phyloP scores from a whole-genome alignment of 768 basidiomycete species.

The Auricularia sp. region DNA sequence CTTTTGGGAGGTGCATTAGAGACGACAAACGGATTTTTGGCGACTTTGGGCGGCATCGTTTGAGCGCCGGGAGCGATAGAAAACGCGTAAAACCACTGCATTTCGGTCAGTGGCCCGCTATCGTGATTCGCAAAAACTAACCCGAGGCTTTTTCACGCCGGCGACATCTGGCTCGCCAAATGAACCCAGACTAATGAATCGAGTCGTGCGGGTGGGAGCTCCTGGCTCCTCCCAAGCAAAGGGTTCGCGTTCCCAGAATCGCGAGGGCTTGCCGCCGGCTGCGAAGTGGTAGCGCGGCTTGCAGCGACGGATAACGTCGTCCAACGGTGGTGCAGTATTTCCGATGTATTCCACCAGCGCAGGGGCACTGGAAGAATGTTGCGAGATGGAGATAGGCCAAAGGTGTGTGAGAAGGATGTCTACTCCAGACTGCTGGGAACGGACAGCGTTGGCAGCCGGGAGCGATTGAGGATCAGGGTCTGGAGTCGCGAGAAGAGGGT shows the following conservation, averaged over 20 bases:
- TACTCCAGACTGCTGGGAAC: slow-evolving; percentile 53
- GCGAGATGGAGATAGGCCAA: slow-evolving; percentile 60
- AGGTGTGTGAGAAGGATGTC: slow-evolving; percentile 77
- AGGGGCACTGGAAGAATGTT: slow-evolving; percentile 46
- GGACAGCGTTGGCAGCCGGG: slow-evolving; percentile 53
- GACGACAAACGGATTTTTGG: slow-evolving; percentile 54
- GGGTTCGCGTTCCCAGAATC: slow-evolving; percentile 95
- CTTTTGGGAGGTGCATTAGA: slow-evolving; percentile 47
- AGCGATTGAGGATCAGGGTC: slow-evolving; percentile 51
- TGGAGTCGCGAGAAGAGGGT: slow-evolving; percentile 36
- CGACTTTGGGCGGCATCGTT: slow-evolving; percentile 49
- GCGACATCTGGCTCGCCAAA: slow-evolving; percentile 55
- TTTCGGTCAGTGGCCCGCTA: slow-evolving; percentile 1
- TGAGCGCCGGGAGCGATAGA: slow-evolving; percentile 52
- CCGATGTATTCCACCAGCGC: slow-evolving; percentile 16
- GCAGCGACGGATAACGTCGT: slow-evolving; percentile 51
- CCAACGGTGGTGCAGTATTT: slow-evolving; percentile 42
- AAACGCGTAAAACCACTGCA: slow-evolving; percentile 97
- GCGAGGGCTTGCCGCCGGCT: slow-evolving; percentile 49
- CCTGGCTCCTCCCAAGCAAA: slow-evolving; percentile 72
- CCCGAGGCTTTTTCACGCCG: slow-evolving; percentile 71
- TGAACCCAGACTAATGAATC: slow-evolving; percentile 83
- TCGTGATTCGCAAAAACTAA: slow-evolving; percentile 29
- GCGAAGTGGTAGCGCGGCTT: slow-evolving; percentile 88
- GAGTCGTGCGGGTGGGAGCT: slow-evolving; percentile 43